These are phyloP conservation scores for Erythrophleum fordii DNA, from an alignment of 306 rosid species.

Conservation along the genomic window DNA sequence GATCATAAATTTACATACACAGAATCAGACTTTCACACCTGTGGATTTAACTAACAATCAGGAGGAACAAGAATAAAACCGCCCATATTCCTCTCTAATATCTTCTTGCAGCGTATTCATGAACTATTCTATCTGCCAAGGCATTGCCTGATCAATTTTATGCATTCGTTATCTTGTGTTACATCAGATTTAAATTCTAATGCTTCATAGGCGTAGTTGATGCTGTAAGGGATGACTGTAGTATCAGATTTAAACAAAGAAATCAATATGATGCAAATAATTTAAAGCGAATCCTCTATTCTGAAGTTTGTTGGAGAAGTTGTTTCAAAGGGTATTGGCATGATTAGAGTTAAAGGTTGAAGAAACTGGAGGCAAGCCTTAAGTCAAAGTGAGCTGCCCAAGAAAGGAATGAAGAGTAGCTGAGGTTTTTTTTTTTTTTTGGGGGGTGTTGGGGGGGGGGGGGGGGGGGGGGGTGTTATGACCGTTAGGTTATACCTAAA, in stretches of 20 bases:
- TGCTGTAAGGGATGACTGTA: not conserved
- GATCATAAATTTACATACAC: not conserved
- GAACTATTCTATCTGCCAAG: not conserved
- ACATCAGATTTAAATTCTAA: not conserved
- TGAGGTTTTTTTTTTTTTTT: too few relatives aligned
- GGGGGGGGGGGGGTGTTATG: constrained; percentile 26
- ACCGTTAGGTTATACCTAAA: constrained; percentile 65
- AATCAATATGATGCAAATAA: not conserved
- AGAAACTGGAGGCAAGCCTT: constrained; percentile 7
- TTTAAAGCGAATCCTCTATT: too few relatives aligned
- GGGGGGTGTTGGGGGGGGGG: not conserved
- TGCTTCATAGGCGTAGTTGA: not conserved
- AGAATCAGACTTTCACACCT: not conserved
- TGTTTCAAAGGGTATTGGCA: not conserved
- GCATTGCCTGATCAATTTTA: not conserved
- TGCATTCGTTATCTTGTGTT: not conserved
- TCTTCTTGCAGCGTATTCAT: too few relatives aligned
- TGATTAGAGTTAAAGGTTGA: not conserved
- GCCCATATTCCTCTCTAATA: not conserved
- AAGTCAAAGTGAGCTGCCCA: constrained; percentile 31
- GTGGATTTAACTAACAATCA: not conserved
- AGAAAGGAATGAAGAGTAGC: constrained; percentile 30
- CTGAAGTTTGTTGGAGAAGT: not conserved
- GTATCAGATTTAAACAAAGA: not conserved
- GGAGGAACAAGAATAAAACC: too few relatives aligned